Conservation (phyloP, 495 filamentous ascomycete species). For the Annulohypoxylon moriforme region DNA sequence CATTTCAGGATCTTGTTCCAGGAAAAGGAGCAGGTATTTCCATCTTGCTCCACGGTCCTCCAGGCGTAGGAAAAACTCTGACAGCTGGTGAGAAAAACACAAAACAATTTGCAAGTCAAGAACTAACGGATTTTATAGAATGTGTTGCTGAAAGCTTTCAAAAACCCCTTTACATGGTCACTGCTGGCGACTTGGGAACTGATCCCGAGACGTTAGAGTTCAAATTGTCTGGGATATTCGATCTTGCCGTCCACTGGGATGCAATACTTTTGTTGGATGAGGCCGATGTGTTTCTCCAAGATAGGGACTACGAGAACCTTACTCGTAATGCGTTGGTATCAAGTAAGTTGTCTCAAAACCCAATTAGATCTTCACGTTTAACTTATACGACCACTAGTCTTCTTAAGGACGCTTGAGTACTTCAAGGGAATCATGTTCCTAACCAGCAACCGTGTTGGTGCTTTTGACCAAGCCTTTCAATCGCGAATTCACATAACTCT, state of each 20-base stretch:
- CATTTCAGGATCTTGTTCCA: too few relatives aligned
- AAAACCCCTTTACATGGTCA: background rate
- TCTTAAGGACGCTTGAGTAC: background rate
- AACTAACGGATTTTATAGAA: too few relatives aligned
- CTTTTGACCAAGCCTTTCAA: background rate
- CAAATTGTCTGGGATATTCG: background rate
- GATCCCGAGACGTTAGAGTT: background rate
- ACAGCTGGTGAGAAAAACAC: too few relatives aligned
- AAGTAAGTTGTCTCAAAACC: background rate
- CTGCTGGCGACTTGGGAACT: background rate
- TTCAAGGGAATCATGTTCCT: background rate
- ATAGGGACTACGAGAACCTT: background rate
- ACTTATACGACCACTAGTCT: background rate
- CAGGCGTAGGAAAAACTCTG: too few relatives aligned
- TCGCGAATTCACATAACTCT: background rate
- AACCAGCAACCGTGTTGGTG: background rate
- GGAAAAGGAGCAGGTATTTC: too few relatives aligned
- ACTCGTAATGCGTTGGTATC: background rate
- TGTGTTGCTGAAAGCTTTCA: too few relatives aligned
- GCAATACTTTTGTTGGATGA: background rate
- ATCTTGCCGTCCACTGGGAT: background rate
- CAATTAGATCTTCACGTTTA: background rate
- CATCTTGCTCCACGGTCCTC: too few relatives aligned
- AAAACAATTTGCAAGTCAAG: too few relatives aligned
- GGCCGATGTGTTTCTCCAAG: background rate